Percentiles rank a stretch among this genome's conserved stretches.
These are phyloP conservation scores for Gossypioides kirkii DNA, from an alignment of 345 rosid genomes.

Conservation along the genomic window DNA sequence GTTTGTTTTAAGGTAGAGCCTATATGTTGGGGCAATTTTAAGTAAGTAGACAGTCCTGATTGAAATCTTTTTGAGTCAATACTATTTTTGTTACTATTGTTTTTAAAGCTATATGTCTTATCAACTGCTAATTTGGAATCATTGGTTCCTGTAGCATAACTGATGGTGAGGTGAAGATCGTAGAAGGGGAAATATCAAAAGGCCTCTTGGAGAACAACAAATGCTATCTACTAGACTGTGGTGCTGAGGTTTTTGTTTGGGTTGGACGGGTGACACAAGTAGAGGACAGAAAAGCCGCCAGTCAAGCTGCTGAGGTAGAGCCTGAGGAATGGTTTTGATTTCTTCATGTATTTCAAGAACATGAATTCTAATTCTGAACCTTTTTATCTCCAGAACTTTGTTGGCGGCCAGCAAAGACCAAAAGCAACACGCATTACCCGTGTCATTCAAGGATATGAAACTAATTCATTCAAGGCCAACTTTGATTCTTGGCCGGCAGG, in stretches of 20 bases:
- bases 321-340: conserved; percentile 14
- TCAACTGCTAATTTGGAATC: neutral
- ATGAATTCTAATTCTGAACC: conserved; percentile 21
- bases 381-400: conserved; percentile 56
- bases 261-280: conserved; percentile 96
- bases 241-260: conserved; percentile 91
- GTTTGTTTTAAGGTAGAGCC: neutral
- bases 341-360: conserved; percentile 6
- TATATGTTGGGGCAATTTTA: neutral
- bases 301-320: conserved; percentile 81
- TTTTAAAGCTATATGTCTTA: conserved; percentile 3
- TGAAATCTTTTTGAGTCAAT: neutral
- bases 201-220: conserved; percentile 72
- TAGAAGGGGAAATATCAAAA: conserved; percentile 78
- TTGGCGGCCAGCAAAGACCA: conserved; percentile 78
- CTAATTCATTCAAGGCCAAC: conserved; percentile 80
- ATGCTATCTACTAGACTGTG: conserved; percentile 76
- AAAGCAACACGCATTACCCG: conserved; percentile 72
- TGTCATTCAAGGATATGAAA: conserved; percentile 92
- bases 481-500: conserved; percentile 98
- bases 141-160: conserved; percentile 45
- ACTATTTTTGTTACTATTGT: conserved; percentile 27
- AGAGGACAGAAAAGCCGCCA: conserved; percentile 90
- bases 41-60: neutral
- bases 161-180: conserved; percentile 49